A percentile compares a stretch with the other conserved stretches of the same genome.
These are phyloP conservation scores for Ascochyta clinopodiicola DNA, from an alignment of 2,329 filamentous ascomycete species.

Conservation along the genomic window DNA sequence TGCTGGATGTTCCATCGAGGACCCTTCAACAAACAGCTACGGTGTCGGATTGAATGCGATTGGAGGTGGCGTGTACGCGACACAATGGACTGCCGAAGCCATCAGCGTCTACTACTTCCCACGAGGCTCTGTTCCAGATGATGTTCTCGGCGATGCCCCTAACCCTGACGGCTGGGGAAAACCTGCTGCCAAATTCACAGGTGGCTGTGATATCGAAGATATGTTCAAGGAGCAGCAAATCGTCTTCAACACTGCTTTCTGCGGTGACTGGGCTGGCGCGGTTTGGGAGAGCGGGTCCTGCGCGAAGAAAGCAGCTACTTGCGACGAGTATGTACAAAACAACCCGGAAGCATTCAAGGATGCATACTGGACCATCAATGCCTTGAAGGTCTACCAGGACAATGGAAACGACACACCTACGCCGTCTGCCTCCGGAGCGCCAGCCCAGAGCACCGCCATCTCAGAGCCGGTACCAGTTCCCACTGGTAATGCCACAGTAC, in stretches of 20 bases:
- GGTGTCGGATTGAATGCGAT: constrained; percentile 61
- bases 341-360: constrained; percentile 75
- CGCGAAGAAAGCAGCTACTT: constrained; percentile 66
- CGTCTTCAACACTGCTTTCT: constrained; percentile 84
- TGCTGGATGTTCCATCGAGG: constrained; percentile 53
- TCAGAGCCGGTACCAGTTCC: constrained; percentile 20
- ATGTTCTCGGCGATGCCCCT: constrained; percentile 66
- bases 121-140: constrained; percentile 67
- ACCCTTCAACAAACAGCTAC: constrained; percentile 51
- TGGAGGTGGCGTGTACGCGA: constrained; percentile 56
- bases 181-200: constrained; percentile 72
- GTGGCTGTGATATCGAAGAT: constrained; percentile 71
- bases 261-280: constrained; percentile 78
- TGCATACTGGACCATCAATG: constrained; percentile 75
- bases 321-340: constrained; percentile 72
- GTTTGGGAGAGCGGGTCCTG: constrained; percentile 71
- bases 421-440: constrained; percentile 19
- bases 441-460: constrained; percentile 20
- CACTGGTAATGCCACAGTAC: constrained; percentile 12
- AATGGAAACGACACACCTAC: constrained; percentile 22
- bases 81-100: constrained; percentile 69
- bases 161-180: constrained; percentile 72
- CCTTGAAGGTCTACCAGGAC: constrained; percentile 49
- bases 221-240: constrained; percentile 78
- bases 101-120: constrained; percentile 87